Base-by-base conservation (phyloP, 805 yeast genomes). In the Blastobotrys parvus region DNA sequence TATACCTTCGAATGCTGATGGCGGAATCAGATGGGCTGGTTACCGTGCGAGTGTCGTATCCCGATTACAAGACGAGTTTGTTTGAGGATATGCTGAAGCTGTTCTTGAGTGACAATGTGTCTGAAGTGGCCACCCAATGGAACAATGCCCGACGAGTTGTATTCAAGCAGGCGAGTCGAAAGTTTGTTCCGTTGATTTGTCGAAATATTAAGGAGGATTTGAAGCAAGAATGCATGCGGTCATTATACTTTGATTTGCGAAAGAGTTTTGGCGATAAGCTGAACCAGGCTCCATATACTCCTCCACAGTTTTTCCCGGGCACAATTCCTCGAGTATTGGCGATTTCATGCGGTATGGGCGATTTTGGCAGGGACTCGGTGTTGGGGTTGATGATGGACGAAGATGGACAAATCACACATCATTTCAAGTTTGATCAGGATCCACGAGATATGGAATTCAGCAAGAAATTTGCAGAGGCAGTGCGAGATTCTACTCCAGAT, bases 211-310 rank as follows among this genome's bases (percentile, higher is more conserved):
- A 89, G 49, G 97, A 89, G 55, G 83, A 80, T 43, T 69, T 90
- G 43, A 76, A 87, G 43, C 74, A 82, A 45, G 80, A 74, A 44
- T 83, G 95, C 65, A 84, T 84, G 59, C 73, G 83, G 44, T 59
- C 77, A 35, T 70, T 92, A 36, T 79, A 79, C 40, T 72, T 70
- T 45, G 80, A 80, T 45, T 77, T 90, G 29, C 80, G 97, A 52
- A 71, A 74, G 35, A 68, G 74, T 22, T 82, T 90, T 56, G 68
- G 77, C 59, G 70, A 74, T 18, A 82, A 80, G 55, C 71, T 92
- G 29, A 92, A 90, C 60, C 97, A 89, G 67, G 95, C 97, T 2
- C 97, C 99, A 25, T 89, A 69, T 62, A 79, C 83, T 52, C 95
- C 97, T 4, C 72, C 75, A 37, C 82, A 84, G 3, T 81, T 72